phyloP scores from a whole-genome alignment of 2,329 filamentous ascomycete species.

The Zymoseptoria brevis region DNA sequence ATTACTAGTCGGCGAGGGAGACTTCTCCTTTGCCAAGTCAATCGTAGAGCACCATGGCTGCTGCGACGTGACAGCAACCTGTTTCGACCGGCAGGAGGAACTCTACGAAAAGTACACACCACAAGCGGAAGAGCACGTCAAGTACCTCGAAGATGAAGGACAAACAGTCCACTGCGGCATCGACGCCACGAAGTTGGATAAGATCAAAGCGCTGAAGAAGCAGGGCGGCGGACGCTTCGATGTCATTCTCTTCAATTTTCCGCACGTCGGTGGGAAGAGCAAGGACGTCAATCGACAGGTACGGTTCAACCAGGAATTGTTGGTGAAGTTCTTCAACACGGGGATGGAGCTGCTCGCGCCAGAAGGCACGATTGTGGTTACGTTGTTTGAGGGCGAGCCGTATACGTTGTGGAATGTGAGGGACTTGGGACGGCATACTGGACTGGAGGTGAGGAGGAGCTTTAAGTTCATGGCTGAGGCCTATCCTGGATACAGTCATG shows the following conservation, averaged over 20 bases:
- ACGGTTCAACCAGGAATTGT: constrained; percentile 75
- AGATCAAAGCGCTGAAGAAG: constrained; percentile 37
- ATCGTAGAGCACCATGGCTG: constrained; percentile 60
- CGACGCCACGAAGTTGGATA: constrained; percentile 58
- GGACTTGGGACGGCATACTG: constrained; percentile 73
- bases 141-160: constrained; percentile 42
- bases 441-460: constrained; percentile 61
- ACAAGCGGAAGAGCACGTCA: constrained; percentile 54
- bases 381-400: constrained; percentile 85
- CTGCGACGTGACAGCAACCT: constrained; percentile 60
- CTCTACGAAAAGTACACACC: constrained; percentile 62
- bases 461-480: constrained; percentile 58
- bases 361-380: constrained; percentile 62
- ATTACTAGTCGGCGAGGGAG: constrained; percentile 69
- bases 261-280: constrained; percentile 83
- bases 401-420: constrained; percentile 94
- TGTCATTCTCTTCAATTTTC: constrained; percentile 90
- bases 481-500: constrained; percentile 69
- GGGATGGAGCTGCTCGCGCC: constrained; percentile 46
- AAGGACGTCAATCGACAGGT: constrained; percentile 95
- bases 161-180: constrained; percentile 51
- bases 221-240: constrained; percentile 50
- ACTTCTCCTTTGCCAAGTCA: constrained; percentile 68
- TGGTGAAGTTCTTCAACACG: constrained; percentile 59
- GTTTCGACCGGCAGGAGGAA: constrained; percentile 52